A percentile compares a stretch with the other conserved stretches of the same genome.
These are phyloP conservation scores for Atkinsonella texensis DNA, from an alignment of 2,329 filamentous ascomycete genomes.

Conservation along the genomic window DNA sequence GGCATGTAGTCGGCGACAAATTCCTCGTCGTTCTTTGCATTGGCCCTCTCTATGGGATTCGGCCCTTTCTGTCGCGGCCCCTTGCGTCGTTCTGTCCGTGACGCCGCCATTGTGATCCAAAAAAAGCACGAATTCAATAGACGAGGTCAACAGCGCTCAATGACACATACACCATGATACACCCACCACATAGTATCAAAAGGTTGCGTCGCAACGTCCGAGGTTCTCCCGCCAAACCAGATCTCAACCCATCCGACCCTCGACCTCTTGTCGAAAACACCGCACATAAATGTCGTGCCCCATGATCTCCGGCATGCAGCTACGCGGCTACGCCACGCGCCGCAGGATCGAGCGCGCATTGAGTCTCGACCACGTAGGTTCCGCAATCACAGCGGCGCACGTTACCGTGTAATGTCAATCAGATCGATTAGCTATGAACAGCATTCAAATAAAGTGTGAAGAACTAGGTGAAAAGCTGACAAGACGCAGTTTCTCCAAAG, in stretches of 20 bases:
- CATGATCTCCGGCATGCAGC: conserved; percentile 14
- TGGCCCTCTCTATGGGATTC: conserved; percentile 1
- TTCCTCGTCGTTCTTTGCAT: conserved; percentile 1
- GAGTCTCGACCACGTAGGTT: conserved; percentile 45
- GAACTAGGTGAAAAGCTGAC: not conserved
- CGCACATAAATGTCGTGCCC: not conserved
- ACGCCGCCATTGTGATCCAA: not conserved
- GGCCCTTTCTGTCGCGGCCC: not conserved
- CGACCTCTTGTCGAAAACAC: not conserved
- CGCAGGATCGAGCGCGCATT: conserved; percentile 26
- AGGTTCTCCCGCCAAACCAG: conserved; percentile 10
- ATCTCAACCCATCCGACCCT: not conserved
- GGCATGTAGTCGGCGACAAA: conserved; percentile 3
- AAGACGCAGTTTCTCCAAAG: conserved; percentile 44
- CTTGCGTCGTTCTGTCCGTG: no score
- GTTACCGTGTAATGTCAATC: no score
- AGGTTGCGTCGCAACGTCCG: not conserved
- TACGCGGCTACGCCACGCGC: conserved; percentile 24
- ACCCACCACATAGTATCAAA: no score
- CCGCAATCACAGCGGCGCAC: not conserved
- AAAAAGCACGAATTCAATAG: not conserved
- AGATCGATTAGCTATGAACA: no score
- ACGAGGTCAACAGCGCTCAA: not conserved
- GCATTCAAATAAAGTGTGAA: no score
- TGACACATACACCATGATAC: no score